phyloP scores from a whole-genome alignment of 768 basidiomycete genomes.

The Lactifluus pinguis region DNA sequence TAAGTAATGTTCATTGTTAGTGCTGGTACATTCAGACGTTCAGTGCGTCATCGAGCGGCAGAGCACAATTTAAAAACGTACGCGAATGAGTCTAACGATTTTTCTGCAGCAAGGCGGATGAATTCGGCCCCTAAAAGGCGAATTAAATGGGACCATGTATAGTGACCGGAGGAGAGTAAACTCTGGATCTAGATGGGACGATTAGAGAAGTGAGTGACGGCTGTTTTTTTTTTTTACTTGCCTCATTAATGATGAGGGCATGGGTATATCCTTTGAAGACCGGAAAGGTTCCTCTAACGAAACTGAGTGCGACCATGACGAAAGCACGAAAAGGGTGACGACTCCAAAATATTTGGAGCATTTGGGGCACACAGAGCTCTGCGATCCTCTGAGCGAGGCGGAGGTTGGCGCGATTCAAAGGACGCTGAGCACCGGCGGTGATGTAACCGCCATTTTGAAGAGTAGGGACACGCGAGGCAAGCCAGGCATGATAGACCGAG shows the following conservation, averaged over 20 bases:
- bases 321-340: conserved; percentile 61
- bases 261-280: conserved; percentile 82
- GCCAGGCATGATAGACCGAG: conserved; percentile 23
- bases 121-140: conserved; percentile 55
- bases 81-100: conserved; percentile 62
- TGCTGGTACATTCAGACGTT: conserved; percentile 31
- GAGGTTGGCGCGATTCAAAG: conserved; percentile 48
- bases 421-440: conserved; percentile 60
- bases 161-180: conserved; percentile 58
- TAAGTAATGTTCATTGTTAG: conserved; percentile 64
- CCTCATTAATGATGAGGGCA: conserved; percentile 79
- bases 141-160: conserved; percentile 58
- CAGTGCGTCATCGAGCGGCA: not conserved
- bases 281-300: conserved; percentile 67
- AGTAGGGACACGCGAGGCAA: conserved; percentile 22
- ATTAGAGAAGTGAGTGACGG: not conserved
- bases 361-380: conserved; percentile 43
- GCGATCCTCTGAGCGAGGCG: conserved; percentile 48
- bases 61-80: conserved; percentile 32
- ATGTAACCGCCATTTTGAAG: conserved; percentile 16
- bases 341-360: conserved; percentile 41
- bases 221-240: conserved; percentile 25
- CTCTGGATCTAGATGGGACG: conserved; percentile 49
- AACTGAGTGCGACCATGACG: conserved; percentile 62
- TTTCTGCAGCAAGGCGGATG: conserved; percentile 53